Evolutionary conservation across 2,329 filamentous ascomycete genomes (phyloP).

Genomic region (Colletotrichum sp.): DNA sequence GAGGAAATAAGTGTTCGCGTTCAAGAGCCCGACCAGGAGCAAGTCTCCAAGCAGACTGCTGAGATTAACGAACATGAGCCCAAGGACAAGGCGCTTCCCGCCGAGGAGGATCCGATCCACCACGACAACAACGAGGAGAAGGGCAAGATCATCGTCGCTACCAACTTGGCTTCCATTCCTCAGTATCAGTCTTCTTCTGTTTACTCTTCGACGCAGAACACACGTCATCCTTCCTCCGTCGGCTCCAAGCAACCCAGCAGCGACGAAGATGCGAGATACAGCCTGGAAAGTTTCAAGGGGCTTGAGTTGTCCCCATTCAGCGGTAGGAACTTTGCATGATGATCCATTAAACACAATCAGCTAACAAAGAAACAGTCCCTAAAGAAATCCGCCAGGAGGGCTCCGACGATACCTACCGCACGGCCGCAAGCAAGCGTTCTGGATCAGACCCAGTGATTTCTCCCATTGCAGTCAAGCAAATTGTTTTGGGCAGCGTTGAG

Average conservation of each 20-base stretch:
- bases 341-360: not conserved
- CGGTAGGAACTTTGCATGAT: conserved; percentile 27
- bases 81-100: not conserved
- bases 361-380: not conserved
- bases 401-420: conserved; percentile 31
- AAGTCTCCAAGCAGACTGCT: not conserved
- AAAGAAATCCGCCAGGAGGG: not conserved
- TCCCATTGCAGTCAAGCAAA: not conserved
- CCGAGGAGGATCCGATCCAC: not conserved
- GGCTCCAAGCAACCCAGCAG: not conserved
- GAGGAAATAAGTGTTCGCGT: not conserved
- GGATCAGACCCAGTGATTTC: not conserved
- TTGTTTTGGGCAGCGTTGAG: not conserved
- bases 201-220: conserved; percentile 14
- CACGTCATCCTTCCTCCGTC: not conserved
- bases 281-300: conserved; percentile 34
- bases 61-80: not conserved
- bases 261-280: not conserved
- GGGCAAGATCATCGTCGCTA: not conserved
- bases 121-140: not conserved
- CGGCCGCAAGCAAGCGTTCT: conserved; percentile 24
- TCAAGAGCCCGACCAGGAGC: not conserved
- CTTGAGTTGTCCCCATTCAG: conserved; percentile 40
- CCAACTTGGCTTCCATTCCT: not conserved
- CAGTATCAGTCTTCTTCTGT: conserved; percentile 13